Evolutionary conservation across 768 basidiomycete genomes (phyloP).

Genomic region (Tylopilus vinaceipallidus): DNA sequence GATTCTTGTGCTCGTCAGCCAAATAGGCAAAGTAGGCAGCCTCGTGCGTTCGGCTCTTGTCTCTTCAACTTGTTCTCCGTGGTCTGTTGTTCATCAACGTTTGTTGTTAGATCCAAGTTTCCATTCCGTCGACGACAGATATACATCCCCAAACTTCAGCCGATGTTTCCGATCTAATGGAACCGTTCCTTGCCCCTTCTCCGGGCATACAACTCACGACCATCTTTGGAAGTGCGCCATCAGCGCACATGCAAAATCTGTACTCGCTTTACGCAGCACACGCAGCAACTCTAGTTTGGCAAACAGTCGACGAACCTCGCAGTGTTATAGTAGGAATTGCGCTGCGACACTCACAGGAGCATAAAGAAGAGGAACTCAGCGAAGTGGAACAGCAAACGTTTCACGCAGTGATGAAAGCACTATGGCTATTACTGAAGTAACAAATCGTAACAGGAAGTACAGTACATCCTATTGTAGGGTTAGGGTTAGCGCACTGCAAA

Average conservation of each 20-base stretch:
- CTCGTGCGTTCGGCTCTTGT: conserved; percentile 63
- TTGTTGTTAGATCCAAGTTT: conserved; percentile 84
- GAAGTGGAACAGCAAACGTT: conserved; percentile 46
- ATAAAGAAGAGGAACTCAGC: conserved; percentile 26
- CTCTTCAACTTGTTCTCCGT: not conserved
- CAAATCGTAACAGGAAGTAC: too few species aligned
- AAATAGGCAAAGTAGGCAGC: conserved; percentile 86
- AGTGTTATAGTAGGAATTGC: conserved; percentile 78
- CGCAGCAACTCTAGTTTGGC: conserved; percentile 83
- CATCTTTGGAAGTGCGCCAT: conserved; percentile 72
- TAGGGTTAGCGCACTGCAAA: conserved; percentile 22
- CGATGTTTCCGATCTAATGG: conserved; percentile 34
- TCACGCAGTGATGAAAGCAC: conserved; percentile 46
- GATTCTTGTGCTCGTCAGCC: conserved; percentile 82
- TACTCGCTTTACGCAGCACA: conserved; percentile 85
- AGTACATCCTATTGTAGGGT: too few species aligned
- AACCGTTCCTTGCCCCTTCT: conserved; percentile 55
- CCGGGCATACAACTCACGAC: conserved; percentile 75
- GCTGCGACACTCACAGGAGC: conserved; percentile 40
- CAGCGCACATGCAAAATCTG: conserved; percentile 65
- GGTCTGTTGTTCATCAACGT: conserved; percentile 5
- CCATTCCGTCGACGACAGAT: conserved; percentile 61
- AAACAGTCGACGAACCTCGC: conserved; percentile 45
- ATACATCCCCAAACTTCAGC: conserved; percentile 41
- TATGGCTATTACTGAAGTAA: conserved; percentile 36